A percentile compares a stretch with the other conserved stretches of the same genome.
Conservation (phyloP, 2,329 filamentous ascomycete genomes). For the Teratosphaeria epicoccoides region DNA sequence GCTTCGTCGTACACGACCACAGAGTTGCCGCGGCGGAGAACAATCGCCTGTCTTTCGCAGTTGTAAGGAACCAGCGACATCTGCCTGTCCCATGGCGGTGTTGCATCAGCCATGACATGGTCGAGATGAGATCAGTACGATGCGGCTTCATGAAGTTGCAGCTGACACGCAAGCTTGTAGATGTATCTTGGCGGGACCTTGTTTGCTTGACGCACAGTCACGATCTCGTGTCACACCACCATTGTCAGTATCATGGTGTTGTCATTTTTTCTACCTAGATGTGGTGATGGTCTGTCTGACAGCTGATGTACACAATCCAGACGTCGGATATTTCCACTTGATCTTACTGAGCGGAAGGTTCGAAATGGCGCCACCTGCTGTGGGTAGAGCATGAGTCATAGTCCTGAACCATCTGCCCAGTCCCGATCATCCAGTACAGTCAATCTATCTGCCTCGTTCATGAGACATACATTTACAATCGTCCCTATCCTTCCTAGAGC, state of each 20-base stretch:
- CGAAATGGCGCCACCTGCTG: background rate
- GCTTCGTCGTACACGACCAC: conserved; percentile 83
- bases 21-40: conserved; percentile 80
- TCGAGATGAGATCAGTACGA: background rate
- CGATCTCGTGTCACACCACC: background rate
- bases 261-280: background rate
- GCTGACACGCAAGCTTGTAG: background rate
- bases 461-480: background rate
- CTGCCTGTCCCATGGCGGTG: conserved; percentile 14
- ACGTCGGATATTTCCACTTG: background rate
- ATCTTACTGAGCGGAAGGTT: background rate
- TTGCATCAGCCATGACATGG: conserved; percentile 22
- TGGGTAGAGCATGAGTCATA: background rate
- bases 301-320: background rate
- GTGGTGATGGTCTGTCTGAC: too few species aligned
- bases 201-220: background rate
- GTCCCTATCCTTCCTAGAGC: background rate
- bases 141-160: background rate
- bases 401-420: too few species aligned
- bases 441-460: background rate
- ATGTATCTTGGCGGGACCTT: background rate
- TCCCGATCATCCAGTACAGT: too few species aligned
- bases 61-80: conserved; percentile 71
- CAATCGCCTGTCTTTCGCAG: conserved; percentile 62
- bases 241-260: background rate